phyloP scores from a whole-genome alignment of 2,329 filamentous ascomycete species.

The Onygenales sp. region DNA sequence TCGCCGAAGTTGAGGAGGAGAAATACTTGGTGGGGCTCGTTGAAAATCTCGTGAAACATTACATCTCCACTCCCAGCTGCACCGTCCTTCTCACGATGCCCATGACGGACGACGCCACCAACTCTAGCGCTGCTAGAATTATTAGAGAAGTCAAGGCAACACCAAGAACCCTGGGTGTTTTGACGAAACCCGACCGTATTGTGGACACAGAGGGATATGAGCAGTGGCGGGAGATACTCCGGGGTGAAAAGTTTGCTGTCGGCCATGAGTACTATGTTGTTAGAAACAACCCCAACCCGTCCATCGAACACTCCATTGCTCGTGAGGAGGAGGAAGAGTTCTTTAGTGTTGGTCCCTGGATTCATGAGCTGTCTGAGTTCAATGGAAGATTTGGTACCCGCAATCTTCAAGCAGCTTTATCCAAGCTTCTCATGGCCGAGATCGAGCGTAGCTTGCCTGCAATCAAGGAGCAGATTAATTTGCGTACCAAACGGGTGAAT shows the following conservation, averaged over 20 bases:
- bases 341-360: constrained; percentile 43
- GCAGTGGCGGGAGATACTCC: constrained; percentile 57
- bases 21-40: constrained; percentile 64
- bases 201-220: constrained; percentile 41
- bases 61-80: constrained; percentile 59
- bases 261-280: constrained; percentile 74
- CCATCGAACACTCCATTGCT: constrained; percentile 38
- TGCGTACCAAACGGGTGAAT: constrained; percentile 44
- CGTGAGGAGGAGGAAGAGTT: constrained; percentile 41
- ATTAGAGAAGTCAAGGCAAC: constrained; percentile 50
- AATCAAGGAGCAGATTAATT: constrained; percentile 32
- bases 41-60: constrained; percentile 58
- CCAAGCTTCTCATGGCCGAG: constrained; percentile 38
- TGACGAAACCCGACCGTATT: constrained; percentile 76
- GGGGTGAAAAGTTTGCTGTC: constrained; percentile 51
- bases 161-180: constrained; percentile 58
- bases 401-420: constrained; percentile 41
- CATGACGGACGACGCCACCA: constrained; percentile 70
- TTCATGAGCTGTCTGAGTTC: constrained; percentile 27
- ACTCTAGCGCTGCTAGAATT: constrained; percentile 59
- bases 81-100: constrained; percentile 69
- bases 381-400: constrained; percentile 42
- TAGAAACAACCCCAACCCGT: constrained; percentile 42
- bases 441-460: constrained; percentile 31
- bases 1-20: constrained; percentile 54